Evolutionary conservation across 2,329 filamentous ascomycete genomes (phyloP), one percentile per base, ranked within the genome.

Genomic region (Byssoonygena ceratinophila): DNA sequence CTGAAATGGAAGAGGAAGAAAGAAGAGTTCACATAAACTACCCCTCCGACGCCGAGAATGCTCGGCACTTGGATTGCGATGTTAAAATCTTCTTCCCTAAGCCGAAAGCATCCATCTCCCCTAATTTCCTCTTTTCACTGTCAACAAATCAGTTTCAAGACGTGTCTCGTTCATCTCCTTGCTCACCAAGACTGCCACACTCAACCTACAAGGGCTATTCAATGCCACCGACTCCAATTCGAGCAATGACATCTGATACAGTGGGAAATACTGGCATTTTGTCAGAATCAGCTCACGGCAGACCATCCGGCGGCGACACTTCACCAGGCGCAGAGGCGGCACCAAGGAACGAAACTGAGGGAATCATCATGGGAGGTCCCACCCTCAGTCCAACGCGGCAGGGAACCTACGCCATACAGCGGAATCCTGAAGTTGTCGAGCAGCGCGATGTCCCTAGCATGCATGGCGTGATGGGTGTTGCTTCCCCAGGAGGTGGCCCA

Each of bases 311-410:
- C 27, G 36, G 22, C 7, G 44, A 18, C 9, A 49, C 31, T 20
- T 14, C 23, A 6, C 3, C 32, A n/a, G 36, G 11, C 27, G 4
- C 41, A 41, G 51, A 16, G 20, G 37, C 1, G 32, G 34, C 12
- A 11, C 20, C 46, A 14, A 31, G 22, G n/a, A 22, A 39, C 22
- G 47, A 47, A 9, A 67, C 48, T 25, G 43, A 58, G 16, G 53
- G 57, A 25, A 57, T 57, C 43, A 51, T 58, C 31, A 50, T 58
- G 51, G 53, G 51, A 25, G 53, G 53, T n/a, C 54, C 50, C 18
- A 34, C 47, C 12, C 32, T 54, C 14, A 54, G 40, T 43, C 50
- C 57, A 22, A 57, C 57, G 27, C 45, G 47, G 9, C 51, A 51
- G 22, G 55, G 53, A 11, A 54, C 51, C 6, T 55, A 52, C 36